These are phyloP conservation scores for Candida saitoana DNA, from an alignment of 805 yeast species.

Conservation along the genomic window DNA sequence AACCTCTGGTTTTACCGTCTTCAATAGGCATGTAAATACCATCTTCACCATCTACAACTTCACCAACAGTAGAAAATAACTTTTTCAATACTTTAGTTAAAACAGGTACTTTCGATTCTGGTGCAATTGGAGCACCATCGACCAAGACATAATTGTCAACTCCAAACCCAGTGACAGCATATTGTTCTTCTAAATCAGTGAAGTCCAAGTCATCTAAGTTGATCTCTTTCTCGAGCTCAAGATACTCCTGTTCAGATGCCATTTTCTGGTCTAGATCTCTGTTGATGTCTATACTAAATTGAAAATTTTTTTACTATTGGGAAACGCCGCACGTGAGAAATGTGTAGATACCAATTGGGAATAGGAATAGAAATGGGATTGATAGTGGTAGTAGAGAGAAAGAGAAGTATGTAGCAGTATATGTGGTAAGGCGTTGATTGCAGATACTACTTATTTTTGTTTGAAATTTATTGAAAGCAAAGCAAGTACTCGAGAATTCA, in stretches of 20 bases:
- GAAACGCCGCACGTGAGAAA: not conserved
- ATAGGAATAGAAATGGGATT: not conserved
- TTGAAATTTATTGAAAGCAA: not conserved
- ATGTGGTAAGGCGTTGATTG: too few species aligned
- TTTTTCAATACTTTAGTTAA: slow-evolving; percentile 82
- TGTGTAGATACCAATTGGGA: not conserved
- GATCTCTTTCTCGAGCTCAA: slow-evolving; percentile 37
- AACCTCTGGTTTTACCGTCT: slow-evolving; percentile 80
- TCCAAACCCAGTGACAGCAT: slow-evolving; percentile 50
- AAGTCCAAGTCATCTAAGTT: slow-evolving; percentile 60
- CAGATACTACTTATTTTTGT: too few species aligned
- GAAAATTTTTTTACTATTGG: not conserved
- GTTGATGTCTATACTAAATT: not conserved
- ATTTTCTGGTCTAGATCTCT: not conserved
- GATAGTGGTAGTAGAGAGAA: too few species aligned
- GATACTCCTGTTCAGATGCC: slow-evolving; percentile 16
- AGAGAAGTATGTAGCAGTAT: too few species aligned
- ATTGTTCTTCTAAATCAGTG: slow-evolving; percentile 79
- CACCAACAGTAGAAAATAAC: slow-evolving; percentile 74
- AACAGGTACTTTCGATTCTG: slow-evolving; percentile 80
- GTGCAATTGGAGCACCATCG: slow-evolving; percentile 95
- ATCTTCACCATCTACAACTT: slow-evolving; percentile 52
- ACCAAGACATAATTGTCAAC: slow-evolving; percentile 78
- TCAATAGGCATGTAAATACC: slow-evolving; percentile 81
- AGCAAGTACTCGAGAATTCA: too few species aligned